Percentiles rank a stretch among this genome's conserved stretches.
These are phyloP conservation scores for Cymbopogon flexuosus DNA, from an alignment of 202 grass and related monocot genomes.

Conservation along the genomic window DNA sequence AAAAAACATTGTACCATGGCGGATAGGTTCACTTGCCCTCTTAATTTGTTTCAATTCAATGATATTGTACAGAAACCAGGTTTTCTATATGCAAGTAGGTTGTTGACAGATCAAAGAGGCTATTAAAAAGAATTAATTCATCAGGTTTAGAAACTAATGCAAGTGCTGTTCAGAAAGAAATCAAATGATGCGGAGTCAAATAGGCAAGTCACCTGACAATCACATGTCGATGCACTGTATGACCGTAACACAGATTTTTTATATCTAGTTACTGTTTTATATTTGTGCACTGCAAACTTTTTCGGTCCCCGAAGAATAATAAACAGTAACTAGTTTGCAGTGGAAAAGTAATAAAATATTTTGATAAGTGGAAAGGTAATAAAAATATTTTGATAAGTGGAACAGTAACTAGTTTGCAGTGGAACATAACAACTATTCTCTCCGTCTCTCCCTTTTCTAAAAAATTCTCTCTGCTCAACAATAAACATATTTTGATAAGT, in stretches of 20 bases:
- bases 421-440: too few species aligned
- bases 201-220: neutral
- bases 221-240: neutral
- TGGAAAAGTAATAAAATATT: too few species aligned
- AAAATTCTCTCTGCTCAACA: too few species aligned
- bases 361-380: too few species aligned
- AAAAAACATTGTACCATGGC: too few species aligned
- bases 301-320: neutral
- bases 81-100: neutral
- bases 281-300: conserved; percentile 3
- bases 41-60: neutral
- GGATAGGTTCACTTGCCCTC: too few species aligned
- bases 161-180: neutral
- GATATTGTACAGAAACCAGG: neutral
- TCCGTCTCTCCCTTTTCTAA: too few species aligned
- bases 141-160: conserved; percentile 6
- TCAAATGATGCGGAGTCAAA: conserved; percentile 13
- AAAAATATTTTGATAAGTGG: too few species aligned
- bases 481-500: neutral
- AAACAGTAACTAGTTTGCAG: neutral
- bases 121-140: conserved; percentile 8
- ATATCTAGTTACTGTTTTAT: neutral
- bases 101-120: neutral
- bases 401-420: too few species aligned
- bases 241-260: neutral